Evolutionary conservation across 2,329 filamentous ascomycete genomes (phyloP), one percentile per base, ranked within the genome.

Genomic region (Alternaria viburni): DNA sequence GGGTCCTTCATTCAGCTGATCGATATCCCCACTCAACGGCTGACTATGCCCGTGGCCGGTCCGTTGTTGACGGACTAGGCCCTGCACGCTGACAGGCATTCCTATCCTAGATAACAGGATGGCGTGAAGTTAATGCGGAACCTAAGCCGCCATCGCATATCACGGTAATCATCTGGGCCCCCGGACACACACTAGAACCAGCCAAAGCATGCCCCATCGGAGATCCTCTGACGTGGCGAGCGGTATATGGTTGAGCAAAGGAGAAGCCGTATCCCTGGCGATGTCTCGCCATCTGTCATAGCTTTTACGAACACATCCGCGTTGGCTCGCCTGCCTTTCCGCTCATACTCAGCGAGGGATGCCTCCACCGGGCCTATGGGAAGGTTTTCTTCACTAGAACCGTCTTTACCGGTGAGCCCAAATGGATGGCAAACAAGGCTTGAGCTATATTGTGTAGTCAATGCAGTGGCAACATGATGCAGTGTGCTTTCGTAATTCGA

Each of bases 221-320:
- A 82, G 82, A 84, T 81, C 82, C 80, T 82, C 82, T 84, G 82
- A 85, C 83, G 83, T 85, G 83, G 83, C 82, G 80, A 78, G 66
- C 77, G 74, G 74, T 80, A 79, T 80, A 76, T 82, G 80, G 81
- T 81, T 80, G 77, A 81, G 76, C 68, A 66, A 65, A 74, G 73
- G 74, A 73, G 73, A 76, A 71, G 63, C 73, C 70, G 75, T 75
- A 73, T 74, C 74, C 73, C 74, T 77, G 76, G 71, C 72, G 72
- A 77, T 74, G 75, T 77, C 71, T 79, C 63, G 73, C 76, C 77
- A 77, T 80, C 74, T 75, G 76, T 77, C 74, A 76, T 76, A 74
- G 71, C 66, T 70, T 73, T 75, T 69, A 77, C 73, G 69, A 74
- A 73, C 67, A 66, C 62, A 52, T 73, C 66, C 59, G 70, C 67